Evolutionary conservation across 345 rosid genomes (phyloP).

Genomic region (Viola odorata): DNA sequence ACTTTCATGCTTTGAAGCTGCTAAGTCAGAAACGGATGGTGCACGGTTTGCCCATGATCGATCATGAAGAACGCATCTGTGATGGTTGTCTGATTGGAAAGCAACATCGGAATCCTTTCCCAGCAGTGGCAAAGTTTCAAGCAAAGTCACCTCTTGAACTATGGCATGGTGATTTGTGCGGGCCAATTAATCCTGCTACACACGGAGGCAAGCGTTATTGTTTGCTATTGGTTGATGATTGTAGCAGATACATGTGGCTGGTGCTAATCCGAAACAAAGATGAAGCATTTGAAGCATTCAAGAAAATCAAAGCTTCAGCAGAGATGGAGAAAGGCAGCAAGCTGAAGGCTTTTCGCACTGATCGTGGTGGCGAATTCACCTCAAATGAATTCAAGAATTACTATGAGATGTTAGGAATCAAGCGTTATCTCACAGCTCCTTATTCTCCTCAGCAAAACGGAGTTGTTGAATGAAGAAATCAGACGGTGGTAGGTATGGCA

Average conservation of each 20-base stretch:
- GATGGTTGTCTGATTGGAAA: too few species aligned
- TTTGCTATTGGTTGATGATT: slow-evolving; percentile 7
- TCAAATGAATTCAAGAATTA: neutral
- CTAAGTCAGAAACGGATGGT: too few species aligned
- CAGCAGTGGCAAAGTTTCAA: too few species aligned
- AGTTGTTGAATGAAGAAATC: slow-evolving; percentile 1
- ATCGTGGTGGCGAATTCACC: too few species aligned
- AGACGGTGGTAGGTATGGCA: slow-evolving; percentile 3
- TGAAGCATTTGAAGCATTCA: neutral
- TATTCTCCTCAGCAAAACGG: slow-evolving; percentile 2
- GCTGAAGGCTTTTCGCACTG: too few species aligned
- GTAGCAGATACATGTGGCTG: neutral
- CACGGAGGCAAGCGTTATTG: slow-evolving; percentile 1
- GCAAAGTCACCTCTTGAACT: too few species aligned
- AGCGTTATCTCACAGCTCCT: neutral
- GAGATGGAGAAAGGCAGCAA: too few species aligned
- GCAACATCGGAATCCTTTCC: too few species aligned
- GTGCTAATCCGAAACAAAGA: neutral
- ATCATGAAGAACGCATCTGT: too few species aligned
- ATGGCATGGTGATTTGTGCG: slow-evolving; percentile 2
- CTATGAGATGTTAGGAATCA: slow-evolving; percentile 8
- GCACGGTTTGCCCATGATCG: too few species aligned
- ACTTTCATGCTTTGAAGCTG: too few species aligned
- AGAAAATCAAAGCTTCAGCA: too few species aligned
- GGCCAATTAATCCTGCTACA: neutral